Percentiles rank a stretch among this genome's conserved stretches.
phyloP scores from a whole-genome alignment of 495 filamentous ascomycete genomes.

The Aspergillus hancockii region DNA sequence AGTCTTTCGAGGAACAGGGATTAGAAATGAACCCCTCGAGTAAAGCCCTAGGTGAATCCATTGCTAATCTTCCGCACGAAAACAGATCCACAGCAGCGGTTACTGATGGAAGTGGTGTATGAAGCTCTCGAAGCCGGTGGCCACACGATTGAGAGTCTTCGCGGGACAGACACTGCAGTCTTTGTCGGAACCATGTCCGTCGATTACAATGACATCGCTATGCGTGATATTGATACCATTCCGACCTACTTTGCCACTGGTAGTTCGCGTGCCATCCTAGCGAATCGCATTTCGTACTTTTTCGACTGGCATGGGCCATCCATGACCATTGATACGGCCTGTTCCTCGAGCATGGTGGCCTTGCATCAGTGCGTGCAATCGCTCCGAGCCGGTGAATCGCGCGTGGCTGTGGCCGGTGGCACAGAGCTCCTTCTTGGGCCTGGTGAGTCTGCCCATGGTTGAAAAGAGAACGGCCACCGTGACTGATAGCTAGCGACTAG shows the following conservation, averaged over 20 bases:
- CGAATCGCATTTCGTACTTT: slow-evolving; percentile 35
- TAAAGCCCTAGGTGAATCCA: slow-evolving; percentile 57
- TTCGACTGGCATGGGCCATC: no score
- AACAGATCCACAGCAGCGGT: no score
- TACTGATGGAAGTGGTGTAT: slow-evolving; percentile 55
- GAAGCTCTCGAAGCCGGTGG: slow-evolving; percentile 56
- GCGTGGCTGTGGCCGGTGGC: slow-evolving; percentile 29
- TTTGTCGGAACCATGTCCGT: slow-evolving; percentile 28
- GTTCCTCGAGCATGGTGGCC: slow-evolving; percentile 44
- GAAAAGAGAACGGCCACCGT: no score
- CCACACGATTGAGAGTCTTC: slow-evolving; percentile 28
- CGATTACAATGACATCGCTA: slow-evolving; percentile 41
- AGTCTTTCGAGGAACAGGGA: no score
- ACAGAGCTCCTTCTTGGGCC: slow-evolving; percentile 24
- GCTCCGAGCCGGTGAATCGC: slow-evolving; percentile 35
- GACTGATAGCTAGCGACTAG: no score
- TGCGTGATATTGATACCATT: slow-evolving; percentile 36
- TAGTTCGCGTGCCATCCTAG: slow-evolving; percentile 21
- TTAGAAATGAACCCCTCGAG: slow-evolving; percentile 61
- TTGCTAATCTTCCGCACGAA: no score
- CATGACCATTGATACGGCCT: slow-evolving; percentile 43
- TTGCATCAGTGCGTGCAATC: slow-evolving; percentile 43
- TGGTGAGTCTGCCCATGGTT: no score
- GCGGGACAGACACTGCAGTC: slow-evolving; percentile 38
- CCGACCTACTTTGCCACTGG: slow-evolving; percentile 43